Percentiles rank a stretch among this genome's conserved stretches.
Evolutionary conservation across 1,284 basidiomycete genomes (phyloP).

Genomic region (Puccinia horiana): DNA sequence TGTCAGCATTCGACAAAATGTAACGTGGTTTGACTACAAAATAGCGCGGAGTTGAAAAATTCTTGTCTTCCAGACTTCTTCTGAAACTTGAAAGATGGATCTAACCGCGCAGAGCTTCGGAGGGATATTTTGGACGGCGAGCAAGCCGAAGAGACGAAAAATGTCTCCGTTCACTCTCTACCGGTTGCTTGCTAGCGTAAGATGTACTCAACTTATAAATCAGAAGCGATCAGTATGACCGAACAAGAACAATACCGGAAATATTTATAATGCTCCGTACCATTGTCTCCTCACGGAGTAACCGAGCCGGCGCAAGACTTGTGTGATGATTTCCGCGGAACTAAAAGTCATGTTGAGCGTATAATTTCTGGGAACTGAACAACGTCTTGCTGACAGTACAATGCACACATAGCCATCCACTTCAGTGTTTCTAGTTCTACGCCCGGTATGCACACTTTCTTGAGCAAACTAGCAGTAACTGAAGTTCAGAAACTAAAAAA

Average conservation of each 20-base stretch:
- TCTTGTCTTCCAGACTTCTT: slow-evolving; percentile 20
- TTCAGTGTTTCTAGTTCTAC: slow-evolving; percentile 20
- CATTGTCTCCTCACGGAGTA: not conserved
- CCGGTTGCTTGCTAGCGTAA: slow-evolving; percentile 4
- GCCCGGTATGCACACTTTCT: slow-evolving; percentile 1
- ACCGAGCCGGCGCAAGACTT: slow-evolving; percentile 16
- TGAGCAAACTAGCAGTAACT: not conserved
- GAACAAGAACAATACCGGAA: not conserved
- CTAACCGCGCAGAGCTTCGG: slow-evolving; percentile 7
- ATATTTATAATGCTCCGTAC: slow-evolving; percentile 16
- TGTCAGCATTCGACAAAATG: not conserved
- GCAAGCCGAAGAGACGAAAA: slow-evolving; percentile 20
- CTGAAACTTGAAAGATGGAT: slow-evolving; percentile 23
- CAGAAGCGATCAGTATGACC: slow-evolving; percentile 3
- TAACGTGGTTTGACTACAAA: slow-evolving; percentile 9
- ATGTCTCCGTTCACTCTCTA: slow-evolving; percentile 12
- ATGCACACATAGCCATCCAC: not conserved
- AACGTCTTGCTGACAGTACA: not conserved
- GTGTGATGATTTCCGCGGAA: not conserved
- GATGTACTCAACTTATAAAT: slow-evolving; percentile 11
- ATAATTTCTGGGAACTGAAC: slow-evolving; percentile 7
- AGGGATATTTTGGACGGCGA: not conserved
- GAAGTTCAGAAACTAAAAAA: slow-evolving; percentile 9
- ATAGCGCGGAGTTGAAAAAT: slow-evolving; percentile 7
- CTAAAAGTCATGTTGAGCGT: not conserved